Evolutionary conservation across 139 green algal genomes (phyloP), one percentile per base, ranked within the genome.

Genomic region (Diplosphaera chodatii): DNA sequence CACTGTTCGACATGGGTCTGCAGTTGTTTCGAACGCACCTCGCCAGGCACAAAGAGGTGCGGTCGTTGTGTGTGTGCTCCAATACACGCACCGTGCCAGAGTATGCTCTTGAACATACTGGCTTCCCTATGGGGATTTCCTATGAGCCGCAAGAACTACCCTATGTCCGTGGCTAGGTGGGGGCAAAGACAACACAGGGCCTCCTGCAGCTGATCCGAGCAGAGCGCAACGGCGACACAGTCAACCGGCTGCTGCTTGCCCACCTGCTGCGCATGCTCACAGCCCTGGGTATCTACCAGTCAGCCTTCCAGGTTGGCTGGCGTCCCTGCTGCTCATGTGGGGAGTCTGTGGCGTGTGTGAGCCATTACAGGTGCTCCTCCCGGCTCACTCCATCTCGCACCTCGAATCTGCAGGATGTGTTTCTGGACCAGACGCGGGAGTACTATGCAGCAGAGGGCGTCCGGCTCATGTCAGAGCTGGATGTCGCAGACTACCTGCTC

Each of bases 1-100:
- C 89, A 28, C 81, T 98, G 20, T 98, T 97, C 79, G 95, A 99
- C 68, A 93, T 97, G 84, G 94, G 94, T 0, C 84, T 99, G 56
- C 66, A 79, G 30, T 77, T 92, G 25, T 95, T 98, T 69, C 72
- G 90, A 6, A 37, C 33, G 29, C 92, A 98, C 75, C 71, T 98
- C 33, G 78, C 68, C 21, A 22, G 25, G 13, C 69, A 89, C 67
- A 78, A 75, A 4, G 68, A 91, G 79, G 88, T 87, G 72, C n/a
- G n/a, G n/a, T n/a, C n/a, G n/a, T n/a, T n/a, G n/a, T n/a, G n/a
- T n/a, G n/a, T n/a, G n/a, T n/a, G n/a, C n/a, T n/a, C n/a, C n/a
- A n/a, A n/a, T n/a, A n/a, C n/a, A n/a, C n/a, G n/a, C n/a, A n/a
- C n/a, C n/a, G n/a, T n/a, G n/a, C n/a, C n/a, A n/a, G n/a, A n/a